Evolutionary conservation across 1,139 yeast genomes (phyloP).

Genomic region (Nadsonia commutata): DNA sequence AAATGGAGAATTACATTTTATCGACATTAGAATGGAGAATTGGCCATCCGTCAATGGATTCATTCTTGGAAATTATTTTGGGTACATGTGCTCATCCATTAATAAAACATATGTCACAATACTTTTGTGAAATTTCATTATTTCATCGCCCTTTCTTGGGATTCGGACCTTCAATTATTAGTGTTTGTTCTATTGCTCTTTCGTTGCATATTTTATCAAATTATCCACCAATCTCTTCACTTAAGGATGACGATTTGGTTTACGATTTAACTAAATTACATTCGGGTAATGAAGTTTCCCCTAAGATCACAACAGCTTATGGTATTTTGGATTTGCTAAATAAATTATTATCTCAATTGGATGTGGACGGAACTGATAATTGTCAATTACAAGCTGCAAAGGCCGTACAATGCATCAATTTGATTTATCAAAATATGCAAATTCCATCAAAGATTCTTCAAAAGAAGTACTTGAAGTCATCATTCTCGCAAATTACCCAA

Average conservation of each 20-base stretch:
- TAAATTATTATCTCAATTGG: not conserved
- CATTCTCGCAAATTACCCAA: slow-evolving; percentile 17
- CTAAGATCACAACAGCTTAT: not conserved
- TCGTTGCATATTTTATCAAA: slow-evolving; percentile 49
- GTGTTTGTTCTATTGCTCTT: slow-evolving; percentile 54
- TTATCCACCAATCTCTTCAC: slow-evolving; percentile 19
- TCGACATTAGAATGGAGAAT: slow-evolving; percentile 74
- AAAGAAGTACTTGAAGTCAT: slow-evolving; percentile 23
- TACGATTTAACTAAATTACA: not conserved
- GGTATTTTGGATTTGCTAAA: not conserved
- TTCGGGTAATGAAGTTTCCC: too few species aligned
- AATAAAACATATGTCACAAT: slow-evolving; percentile 32
- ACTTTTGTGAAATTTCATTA: slow-evolving; percentile 63
- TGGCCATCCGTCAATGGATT: slow-evolving; percentile 37
- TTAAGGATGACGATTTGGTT: not conserved
- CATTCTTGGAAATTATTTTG: slow-evolving; percentile 20
- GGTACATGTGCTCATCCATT: slow-evolving; percentile 15
- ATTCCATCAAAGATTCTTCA: slow-evolving; percentile 23
- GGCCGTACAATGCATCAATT: slow-evolving; percentile 7
- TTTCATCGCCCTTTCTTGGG: slow-evolving; percentile 56
- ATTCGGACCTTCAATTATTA: slow-evolving; percentile 46
- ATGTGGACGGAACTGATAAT: not conserved
- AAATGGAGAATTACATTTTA: slow-evolving; percentile 87
- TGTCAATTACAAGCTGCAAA: not conserved
- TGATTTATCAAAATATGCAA: slow-evolving; percentile 17